Percentiles rank a stretch among this genome's conserved stretches.
Conservation (phyloP, 1,139 yeast genomes). For the Pichia sp. region DNA sequence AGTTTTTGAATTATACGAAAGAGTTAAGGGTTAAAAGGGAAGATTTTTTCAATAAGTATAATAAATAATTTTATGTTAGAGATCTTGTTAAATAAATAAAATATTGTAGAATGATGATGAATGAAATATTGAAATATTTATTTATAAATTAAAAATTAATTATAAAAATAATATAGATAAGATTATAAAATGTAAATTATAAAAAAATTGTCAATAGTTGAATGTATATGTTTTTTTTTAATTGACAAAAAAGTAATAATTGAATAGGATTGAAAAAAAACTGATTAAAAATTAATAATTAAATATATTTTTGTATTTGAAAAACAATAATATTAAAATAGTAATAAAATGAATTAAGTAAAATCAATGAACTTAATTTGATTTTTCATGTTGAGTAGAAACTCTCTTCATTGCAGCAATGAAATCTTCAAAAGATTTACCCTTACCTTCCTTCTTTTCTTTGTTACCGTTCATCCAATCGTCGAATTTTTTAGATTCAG, state of each 20-base stretch:
- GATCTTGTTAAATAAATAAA: background rate
- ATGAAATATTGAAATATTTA: background rate
- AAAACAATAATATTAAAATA: background rate
- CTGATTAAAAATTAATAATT: background rate
- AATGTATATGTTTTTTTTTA: background rate
- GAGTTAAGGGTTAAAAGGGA: slow-evolving; percentile 27
- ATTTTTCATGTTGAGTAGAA: slow-evolving; percentile 92
- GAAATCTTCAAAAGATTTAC: slow-evolving; percentile 89
- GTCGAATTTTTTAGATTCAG: slow-evolving; percentile 82
- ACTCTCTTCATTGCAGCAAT: slow-evolving; percentile 97
- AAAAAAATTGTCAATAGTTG: background rate
- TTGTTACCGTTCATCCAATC: slow-evolving; percentile 90
- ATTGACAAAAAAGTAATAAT: background rate
- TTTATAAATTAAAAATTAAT: too few species aligned
- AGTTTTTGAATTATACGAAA: slow-evolving; percentile 19
- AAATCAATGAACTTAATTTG: slow-evolving; percentile 26
- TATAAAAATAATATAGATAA: background rate
- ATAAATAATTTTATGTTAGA: slow-evolving; percentile 15
- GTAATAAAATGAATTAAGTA: background rate
- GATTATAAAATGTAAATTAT: background rate
- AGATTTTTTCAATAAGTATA: slow-evolving; percentile 21
- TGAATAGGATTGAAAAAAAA: background rate
- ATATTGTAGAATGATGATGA: too few species aligned
- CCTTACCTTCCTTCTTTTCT: slow-evolving; percentile 55
- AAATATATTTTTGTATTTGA: background rate